Evolutionary conservation across 805 yeast species (phyloP), one percentile per base, ranked within the genome.

Genomic region (Metahyphopichia silvanorum): DNA sequence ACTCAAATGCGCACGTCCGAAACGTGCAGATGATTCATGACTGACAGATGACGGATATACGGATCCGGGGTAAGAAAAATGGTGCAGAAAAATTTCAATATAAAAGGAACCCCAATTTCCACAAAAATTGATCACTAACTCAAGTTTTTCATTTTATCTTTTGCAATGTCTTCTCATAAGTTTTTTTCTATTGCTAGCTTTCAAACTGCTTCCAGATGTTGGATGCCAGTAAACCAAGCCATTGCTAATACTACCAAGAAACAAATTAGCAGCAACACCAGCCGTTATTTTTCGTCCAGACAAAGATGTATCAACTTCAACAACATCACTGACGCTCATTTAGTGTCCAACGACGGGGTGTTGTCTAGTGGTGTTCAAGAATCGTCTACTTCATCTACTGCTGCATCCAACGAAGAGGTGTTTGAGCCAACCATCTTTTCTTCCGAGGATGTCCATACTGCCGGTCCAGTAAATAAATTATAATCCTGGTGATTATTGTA

Each of bases 201-300:
- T 49, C 63, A 59, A 44, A 66, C 72, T 29, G 67, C 71, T 33
- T 49, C 69, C 29, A 60, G 68, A 39, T 63, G 69, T 46, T 66
- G 71, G 71, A 44, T 66, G 21, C 28, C 23, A 29, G 25, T 22
- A 34, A 25, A 24, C 33, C 32, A 22, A 21, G 13, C 17, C 5
- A 29, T 40, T 26, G n/a, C n/a, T n/a, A n/a, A n/a, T n/a, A n/a
- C n/a, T n/a, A n/a, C n/a, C n/a, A 9, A 21, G 22, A 21, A 21
- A 11, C 22, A 21, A 8, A 17, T 13, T 11, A 11, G 15, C 5
- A 29, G 10, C 33, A 34, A 41, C 16, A 7, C 21, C 30, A 18
- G 9, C 16, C 53, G 70, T 41, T 49, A 40, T 35, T 65, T 63
- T 29, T 61, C 69, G 20, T 58, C 67, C 1, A 51, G 49, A 34